Evolutionary conservation across 164 flowering plant genomes (phyloP), one percentile per base, ranked within the genome.

Genomic region (Platanus orientalis): DNA sequence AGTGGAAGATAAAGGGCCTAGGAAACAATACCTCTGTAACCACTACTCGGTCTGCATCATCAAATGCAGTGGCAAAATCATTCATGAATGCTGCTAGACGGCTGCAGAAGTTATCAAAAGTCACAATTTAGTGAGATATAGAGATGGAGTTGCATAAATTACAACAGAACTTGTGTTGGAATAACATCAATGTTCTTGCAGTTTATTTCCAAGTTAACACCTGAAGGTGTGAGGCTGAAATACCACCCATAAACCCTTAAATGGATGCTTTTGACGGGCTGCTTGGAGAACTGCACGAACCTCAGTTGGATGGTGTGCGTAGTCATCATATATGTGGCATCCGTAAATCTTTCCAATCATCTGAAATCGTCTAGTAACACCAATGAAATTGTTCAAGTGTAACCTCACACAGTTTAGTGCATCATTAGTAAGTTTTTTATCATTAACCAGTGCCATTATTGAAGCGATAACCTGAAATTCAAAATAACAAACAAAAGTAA

Each of bases 301-400:
- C 60, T 73, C 83, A 14, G 79, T 79, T 61, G 82, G 85, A 67
- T 81, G 85, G 59, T 81, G 82, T 48, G 85, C 85, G 69, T 79
- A 79, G 58, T 81, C 83, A 69, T 81, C 81, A 52, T 64, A 79
- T 52, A 81, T 65, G 24, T 63, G 77, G 69, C 85, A 81, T 16
- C 69, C 59, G 44, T 44, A 21, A 23, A 71, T 57, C 34, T 39
- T 53, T 25, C 80, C 82, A 66, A 79, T 71, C 77, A 63, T 54
- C 66, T 78, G 78, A 67, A 81, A 76, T 58, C 84, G 75, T 65
- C 84, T 76, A 64, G 75, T 70, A 23, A 81, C 62, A 58, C 84
- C 84, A 24, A 47, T 32, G 49, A 81, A 81, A 54, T 67, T 71
- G 52, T 63, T 61, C 21, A 81, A 67, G 57, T 73, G 74, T 11